A percentile compares a stretch with the other conserved stretches of the same genome.
Evolutionary conservation across 2,329 filamentous ascomycete genomes (phyloP).

Genomic region (Fusarium veterinarium): DNA sequence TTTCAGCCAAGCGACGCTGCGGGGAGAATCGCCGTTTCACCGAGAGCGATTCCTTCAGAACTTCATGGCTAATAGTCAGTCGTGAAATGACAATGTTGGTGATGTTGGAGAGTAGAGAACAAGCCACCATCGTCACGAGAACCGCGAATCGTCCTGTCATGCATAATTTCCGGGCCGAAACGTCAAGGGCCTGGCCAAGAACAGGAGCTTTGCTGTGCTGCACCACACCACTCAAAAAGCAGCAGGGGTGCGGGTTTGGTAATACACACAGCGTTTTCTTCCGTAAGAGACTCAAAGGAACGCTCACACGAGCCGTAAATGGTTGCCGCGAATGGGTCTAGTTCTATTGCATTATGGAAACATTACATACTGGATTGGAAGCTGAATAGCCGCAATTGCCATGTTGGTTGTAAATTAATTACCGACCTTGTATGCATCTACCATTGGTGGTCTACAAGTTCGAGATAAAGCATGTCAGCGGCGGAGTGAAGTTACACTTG

Average conservation of each 20-base stretch:
- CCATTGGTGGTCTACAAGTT: not conserved
- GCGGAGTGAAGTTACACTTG: not conserved
- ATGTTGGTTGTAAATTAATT: not conserved
- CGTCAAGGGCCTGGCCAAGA: conserved; percentile 34
- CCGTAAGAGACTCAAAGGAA: not conserved
- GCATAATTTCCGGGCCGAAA: conserved; percentile 45
- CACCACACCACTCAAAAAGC: not conserved
- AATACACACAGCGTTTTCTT: not conserved
- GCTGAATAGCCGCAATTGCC: not conserved
- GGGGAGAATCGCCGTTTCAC: conserved; percentile 32
- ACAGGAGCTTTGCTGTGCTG: not conserved
- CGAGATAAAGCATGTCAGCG: conserved; percentile 16
- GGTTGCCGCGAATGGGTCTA: conserved; percentile 14
- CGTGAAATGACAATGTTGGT: not conserved
- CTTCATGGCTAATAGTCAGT: not conserved
- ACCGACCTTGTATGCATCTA: not conserved
- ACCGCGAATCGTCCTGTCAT: conserved; percentile 38
- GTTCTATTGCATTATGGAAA: conserved; percentile 8
- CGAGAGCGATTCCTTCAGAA: not conserved
- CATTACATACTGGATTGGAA: conserved; percentile 6
- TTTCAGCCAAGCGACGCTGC: conserved; percentile 13
- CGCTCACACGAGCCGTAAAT: conserved; percentile 10
- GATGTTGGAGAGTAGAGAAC: not conserved
- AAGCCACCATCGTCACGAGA: conserved; percentile 39
- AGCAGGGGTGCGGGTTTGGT: conserved; percentile 2